Evolutionary conservation across 305 asterid species (phyloP).

Genomic region (Fraxinus albicans): DNA sequence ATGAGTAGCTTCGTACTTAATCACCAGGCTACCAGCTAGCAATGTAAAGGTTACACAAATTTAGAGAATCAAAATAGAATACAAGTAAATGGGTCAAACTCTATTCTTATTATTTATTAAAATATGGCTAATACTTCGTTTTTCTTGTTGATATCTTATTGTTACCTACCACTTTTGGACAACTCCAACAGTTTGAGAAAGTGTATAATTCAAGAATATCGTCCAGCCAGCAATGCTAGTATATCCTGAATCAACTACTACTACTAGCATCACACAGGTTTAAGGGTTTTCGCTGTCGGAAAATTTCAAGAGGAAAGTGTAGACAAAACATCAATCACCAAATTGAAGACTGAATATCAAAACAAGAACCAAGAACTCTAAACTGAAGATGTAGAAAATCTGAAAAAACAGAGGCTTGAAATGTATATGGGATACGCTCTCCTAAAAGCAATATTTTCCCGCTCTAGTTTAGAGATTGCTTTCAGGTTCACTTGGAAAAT

Average conservation of each 20-base stretch:
- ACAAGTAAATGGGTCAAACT: background rate
- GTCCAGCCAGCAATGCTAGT: background rate
- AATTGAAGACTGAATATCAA: background rate
- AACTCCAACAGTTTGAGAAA: background rate
- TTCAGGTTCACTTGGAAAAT: background rate
- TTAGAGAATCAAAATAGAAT: background rate
- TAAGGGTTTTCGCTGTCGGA: background rate
- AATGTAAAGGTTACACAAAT: background rate
- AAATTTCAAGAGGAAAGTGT: background rate
- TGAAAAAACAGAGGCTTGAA: background rate
- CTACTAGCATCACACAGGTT: background rate
- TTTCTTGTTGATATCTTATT: background rate
- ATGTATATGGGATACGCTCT: background rate
- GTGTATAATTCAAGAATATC: background rate
- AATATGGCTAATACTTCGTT: background rate
- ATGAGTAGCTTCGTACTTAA: background rate
- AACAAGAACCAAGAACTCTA: background rate
- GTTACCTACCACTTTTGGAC: background rate
- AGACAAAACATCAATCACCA: background rate
- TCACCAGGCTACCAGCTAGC: background rate
- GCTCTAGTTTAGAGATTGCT: background rate
- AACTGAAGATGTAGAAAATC: background rate
- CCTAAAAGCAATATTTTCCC: background rate
- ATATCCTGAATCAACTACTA: background rate
- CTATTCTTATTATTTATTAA: background rate